A percentile compares a stretch with the other conserved stretches of the same genome.
These are phyloP conservation scores for Globomyces pollinis-pini DNA, from an alignment of 192 early-diverging fungal genomes.

Conservation along the genomic window DNA sequence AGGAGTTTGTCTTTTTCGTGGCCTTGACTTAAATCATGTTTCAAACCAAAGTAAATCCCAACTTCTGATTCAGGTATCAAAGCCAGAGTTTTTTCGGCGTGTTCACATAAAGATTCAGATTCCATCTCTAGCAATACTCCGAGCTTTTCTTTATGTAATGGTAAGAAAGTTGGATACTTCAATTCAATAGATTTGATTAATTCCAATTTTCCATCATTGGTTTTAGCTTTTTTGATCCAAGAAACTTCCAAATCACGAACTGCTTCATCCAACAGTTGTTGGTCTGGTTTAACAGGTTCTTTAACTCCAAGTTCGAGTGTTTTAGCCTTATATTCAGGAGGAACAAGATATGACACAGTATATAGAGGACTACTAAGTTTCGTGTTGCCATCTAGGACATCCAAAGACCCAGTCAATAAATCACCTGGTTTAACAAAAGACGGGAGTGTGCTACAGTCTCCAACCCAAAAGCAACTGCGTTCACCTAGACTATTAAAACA, in stretches of 20 bases:
- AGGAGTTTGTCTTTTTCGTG: slow-evolving; percentile 44
- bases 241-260: slow-evolving; percentile 72
- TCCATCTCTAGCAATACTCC: slow-evolving; percentile 42
- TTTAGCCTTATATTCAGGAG: slow-evolving; percentile 41
- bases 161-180: slow-evolving; percentile 49
- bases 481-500: too few relatives aligned
- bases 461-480: slow-evolving; percentile 45
- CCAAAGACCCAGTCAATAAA: slow-evolving; percentile 62
- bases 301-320: slow-evolving; percentile 16
- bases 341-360: slow-evolving; percentile 40
- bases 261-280: slow-evolving; percentile 51
- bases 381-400: slow-evolving; percentile 21
- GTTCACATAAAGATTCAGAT: slow-evolving; percentile 55
- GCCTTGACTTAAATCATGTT: slow-evolving; percentile 41
- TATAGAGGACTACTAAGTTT: slow-evolving; percentile 6
- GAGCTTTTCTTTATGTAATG: slow-evolving; percentile 31
- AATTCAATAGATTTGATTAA: slow-evolving; percentile 54
- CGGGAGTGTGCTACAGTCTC: slow-evolving; percentile 41
- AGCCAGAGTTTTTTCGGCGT: slow-evolving; percentile 7
- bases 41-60: slow-evolving; percentile 56
- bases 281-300: slow-evolving; percentile 9
- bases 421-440: slow-evolving; percentile 73
- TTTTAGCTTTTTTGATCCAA: slow-evolving; percentile 69
- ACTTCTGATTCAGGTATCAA: slow-evolving; percentile 32
- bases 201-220: slow-evolving; percentile 48